A percentile compares a stretch with the other conserved stretches of the same genome.
Evolutionary conservation across 2,329 filamentous ascomycete genomes (phyloP).

Genomic region (Penicillium paneum): DNA sequence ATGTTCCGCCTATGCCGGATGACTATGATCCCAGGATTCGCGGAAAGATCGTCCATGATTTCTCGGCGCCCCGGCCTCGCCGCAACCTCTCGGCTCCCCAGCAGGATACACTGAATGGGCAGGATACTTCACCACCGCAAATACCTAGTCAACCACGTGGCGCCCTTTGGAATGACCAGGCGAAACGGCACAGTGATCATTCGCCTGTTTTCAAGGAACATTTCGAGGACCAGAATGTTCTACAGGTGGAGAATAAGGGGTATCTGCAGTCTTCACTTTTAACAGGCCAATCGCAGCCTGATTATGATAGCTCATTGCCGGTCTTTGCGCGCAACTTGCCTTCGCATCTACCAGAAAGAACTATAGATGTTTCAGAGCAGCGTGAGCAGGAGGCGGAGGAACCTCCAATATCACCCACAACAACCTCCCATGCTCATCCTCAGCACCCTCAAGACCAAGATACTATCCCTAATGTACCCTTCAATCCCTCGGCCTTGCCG

Average conservation of each 20-base stretch:
- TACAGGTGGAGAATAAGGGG: slow-evolving; percentile 43
- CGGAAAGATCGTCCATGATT: slow-evolving; percentile 63
- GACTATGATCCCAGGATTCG: slow-evolving; percentile 63
- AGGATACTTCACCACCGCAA: slow-evolving; percentile 16
- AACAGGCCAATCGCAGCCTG: slow-evolving; percentile 28
- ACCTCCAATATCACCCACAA: slow-evolving; percentile 4
- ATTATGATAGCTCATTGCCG: slow-evolving; percentile 37
- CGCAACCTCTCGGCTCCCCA: slow-evolving; percentile 32
- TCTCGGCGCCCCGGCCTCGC: slow-evolving; percentile 57
- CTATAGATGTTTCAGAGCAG: slow-evolving; percentile 11
- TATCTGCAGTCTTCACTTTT: slow-evolving; percentile 43
- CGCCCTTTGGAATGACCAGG: slow-evolving; percentile 24
- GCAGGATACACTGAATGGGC: slow-evolving; percentile 11
- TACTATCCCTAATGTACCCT: slow-evolving; percentile 31
- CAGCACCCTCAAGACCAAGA: slow-evolving; percentile 28
- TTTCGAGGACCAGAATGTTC: slow-evolving; percentile 49
- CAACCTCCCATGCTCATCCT: slow-evolving; percentile 7
- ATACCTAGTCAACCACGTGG: slow-evolving; percentile 12
- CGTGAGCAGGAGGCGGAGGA: slow-evolving; percentile 2
- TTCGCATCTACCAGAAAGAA: slow-evolving; percentile 29
- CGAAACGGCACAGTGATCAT: slow-evolving; percentile 43
- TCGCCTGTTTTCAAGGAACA: slow-evolving; percentile 61
- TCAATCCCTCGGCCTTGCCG: slow-evolving; percentile 37
- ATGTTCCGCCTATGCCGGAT: slow-evolving; percentile 53
- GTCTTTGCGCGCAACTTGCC: slow-evolving; percentile 47